phyloP scores from a whole-genome alignment of 148 eudicot genomes.

The Arctostaphylos glauca region DNA sequence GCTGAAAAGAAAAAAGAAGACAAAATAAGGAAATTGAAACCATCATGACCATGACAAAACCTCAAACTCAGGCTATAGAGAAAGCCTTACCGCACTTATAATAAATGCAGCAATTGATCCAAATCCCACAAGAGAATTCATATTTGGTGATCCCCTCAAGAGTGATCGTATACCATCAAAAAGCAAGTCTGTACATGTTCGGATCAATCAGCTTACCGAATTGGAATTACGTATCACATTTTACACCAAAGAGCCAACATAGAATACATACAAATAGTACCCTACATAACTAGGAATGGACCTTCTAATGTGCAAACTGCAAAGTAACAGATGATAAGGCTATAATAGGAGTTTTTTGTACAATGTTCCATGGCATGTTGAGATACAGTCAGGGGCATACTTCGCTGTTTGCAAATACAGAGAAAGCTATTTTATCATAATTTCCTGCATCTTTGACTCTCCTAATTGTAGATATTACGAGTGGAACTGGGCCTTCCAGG shows the following conservation, averaged over 20 bases:
- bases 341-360: neutral
- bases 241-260: neutral
- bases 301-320: neutral
- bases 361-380: neutral
- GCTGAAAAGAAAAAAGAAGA: neutral
- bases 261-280: neutral
- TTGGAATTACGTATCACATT: constrained; percentile 3
- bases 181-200: constrained; percentile 54
- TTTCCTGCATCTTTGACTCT: neutral
- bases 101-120: constrained; percentile 85
- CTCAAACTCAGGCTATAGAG: constrained; percentile 12
- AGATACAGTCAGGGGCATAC: neutral
- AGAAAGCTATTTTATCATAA: neutral
- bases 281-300: neutral
- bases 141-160: constrained; percentile 79
- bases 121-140: constrained; percentile 98
- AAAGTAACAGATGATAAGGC: neutral
- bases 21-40: neutral
- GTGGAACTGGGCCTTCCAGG: too few species aligned
- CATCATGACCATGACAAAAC: constrained; percentile 1
- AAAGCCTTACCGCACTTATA: constrained; percentile 64
- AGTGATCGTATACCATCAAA: constrained; percentile 79
- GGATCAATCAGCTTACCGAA: constrained; percentile 7
- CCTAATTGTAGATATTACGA: too few species aligned
- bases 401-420: neutral